phyloP scores from a whole-genome alignment of 768 basidiomycete genomes.

The Omphalotus guepiniiformis region DNA sequence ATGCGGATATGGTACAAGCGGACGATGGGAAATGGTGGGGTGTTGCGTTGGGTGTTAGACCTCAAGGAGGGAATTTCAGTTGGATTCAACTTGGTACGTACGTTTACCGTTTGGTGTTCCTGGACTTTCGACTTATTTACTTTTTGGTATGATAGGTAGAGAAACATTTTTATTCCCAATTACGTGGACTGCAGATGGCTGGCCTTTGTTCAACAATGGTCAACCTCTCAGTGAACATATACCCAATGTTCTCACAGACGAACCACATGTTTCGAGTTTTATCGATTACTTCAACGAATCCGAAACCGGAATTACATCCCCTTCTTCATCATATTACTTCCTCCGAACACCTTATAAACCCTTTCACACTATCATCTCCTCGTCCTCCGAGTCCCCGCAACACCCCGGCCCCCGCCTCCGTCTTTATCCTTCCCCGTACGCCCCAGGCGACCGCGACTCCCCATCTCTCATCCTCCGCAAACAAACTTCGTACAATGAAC shows the following conservation, averaged over 20 bases:
- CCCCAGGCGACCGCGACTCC: slow-evolving; percentile 34
- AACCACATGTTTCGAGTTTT: slow-evolving; percentile 21
- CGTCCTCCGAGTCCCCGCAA: too few relatives aligned
- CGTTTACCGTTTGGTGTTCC: too few relatives aligned
- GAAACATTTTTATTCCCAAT: slow-evolving; percentile 39
- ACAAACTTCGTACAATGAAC: slow-evolving; percentile 33
- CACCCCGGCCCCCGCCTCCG: slow-evolving; percentile 28
- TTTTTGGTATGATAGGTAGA: slow-evolving; percentile 20
- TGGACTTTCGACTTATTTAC: neutral
- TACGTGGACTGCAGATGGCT: slow-evolving; percentile 30
- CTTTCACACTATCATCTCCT: slow-evolving; percentile 28
- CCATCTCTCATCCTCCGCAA: slow-evolving; percentile 33
- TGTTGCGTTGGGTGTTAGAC: slow-evolving; percentile 35
- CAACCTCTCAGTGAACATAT: slow-evolving; percentile 27
- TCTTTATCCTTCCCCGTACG: slow-evolving; percentile 30
- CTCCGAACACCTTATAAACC: slow-evolving; percentile 35
- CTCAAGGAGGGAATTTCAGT: slow-evolving; percentile 28
- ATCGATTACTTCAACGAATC: slow-evolving; percentile 23
- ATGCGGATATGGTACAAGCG: slow-evolving; percentile 33
- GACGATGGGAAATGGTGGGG: slow-evolving; percentile 36
- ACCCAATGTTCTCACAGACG: slow-evolving; percentile 24
- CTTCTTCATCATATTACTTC: slow-evolving; percentile 35
- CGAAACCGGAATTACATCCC: slow-evolving; percentile 20
- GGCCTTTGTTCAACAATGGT: slow-evolving; percentile 34
- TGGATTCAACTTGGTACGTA: slow-evolving; percentile 29